Conservation (phyloP, 768 basidiomycete species). For the Rhodotorula graminis region DNA sequence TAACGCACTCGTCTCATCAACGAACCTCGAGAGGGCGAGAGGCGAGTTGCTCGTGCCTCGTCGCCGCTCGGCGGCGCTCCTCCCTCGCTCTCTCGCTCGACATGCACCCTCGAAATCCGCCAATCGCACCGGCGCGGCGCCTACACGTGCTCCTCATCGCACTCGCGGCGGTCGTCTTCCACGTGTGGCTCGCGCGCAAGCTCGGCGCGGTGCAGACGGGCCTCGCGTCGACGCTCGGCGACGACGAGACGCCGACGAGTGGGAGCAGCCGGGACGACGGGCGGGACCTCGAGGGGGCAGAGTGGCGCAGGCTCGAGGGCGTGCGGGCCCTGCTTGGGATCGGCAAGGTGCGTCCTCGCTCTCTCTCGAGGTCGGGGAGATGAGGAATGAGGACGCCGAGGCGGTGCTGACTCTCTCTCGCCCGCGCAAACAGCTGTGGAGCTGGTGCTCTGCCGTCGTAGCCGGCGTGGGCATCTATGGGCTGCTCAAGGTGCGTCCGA, state of each 20-base stretch:
- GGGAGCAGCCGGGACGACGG: slow-evolving; percentile 2
- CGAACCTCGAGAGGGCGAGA: too few species aligned
- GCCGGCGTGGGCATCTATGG: not conserved
- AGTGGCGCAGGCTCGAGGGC: slow-evolving; percentile 9
- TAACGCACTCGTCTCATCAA: too few species aligned
- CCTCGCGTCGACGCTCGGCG: not conserved
- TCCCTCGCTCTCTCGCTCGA: not conserved
- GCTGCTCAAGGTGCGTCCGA: not conserved
- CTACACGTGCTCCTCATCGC: not conserved
- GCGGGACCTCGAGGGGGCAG: not conserved
- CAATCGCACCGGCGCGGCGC: not conserved
- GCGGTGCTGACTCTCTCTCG: not conserved
- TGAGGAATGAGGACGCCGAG: not conserved
- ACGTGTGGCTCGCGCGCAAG: slow-evolving; percentile 1
- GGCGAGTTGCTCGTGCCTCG: too few species aligned
- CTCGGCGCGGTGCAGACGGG: not conserved
- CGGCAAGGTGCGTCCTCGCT: slow-evolving; percentile 1
- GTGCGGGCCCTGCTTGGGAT: slow-evolving; percentile 14
- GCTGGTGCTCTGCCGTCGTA: slow-evolving; percentile 6
- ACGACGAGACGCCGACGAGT: not conserved
- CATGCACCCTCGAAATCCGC: not conserved
- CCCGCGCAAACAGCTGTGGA: slow-evolving; percentile 10
- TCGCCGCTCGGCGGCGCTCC: not conserved
- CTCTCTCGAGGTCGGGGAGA: too few species aligned
- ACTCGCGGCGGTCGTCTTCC: not conserved